phyloP scores from a whole-genome alignment of 2,329 filamentous ascomycete genomes.

The Lachnellula hyalina region DNA sequence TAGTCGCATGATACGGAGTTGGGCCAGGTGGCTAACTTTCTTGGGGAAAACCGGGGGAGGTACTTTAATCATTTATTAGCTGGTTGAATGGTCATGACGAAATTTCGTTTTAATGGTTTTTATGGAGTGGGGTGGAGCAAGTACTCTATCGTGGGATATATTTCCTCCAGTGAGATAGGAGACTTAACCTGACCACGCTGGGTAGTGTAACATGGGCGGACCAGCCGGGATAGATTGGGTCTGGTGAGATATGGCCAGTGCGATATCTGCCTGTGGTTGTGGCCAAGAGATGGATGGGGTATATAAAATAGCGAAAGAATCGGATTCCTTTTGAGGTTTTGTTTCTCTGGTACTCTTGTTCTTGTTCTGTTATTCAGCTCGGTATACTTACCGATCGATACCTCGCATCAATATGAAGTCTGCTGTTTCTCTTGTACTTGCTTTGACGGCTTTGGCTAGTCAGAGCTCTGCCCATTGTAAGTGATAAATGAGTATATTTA shows the following conservation, averaged over 20 bases:
- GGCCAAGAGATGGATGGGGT: too few relatives aligned
- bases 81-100: too few relatives aligned
- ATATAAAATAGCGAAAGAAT: neutral
- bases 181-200: neutral
- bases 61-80: too few relatives aligned
- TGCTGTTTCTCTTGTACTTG: slow-evolving; percentile 5
- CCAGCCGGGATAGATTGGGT: neutral
- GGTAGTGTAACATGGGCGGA: too few relatives aligned
- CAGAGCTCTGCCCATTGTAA: slow-evolving; percentile 16
- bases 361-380: neutral
- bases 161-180: neutral
- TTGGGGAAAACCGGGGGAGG: too few relatives aligned
- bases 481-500: neutral
- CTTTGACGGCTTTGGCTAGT: slow-evolving; percentile 7
- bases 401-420: slow-evolving; percentile 11
- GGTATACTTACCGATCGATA: neutral
- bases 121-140: too few relatives aligned
- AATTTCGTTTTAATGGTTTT: too few relatives aligned
- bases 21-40: too few relatives aligned
- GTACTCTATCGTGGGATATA: too few relatives aligned
- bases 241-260: neutral
- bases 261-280: neutral
- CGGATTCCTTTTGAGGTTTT: neutral
- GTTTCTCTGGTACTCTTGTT: neutral
- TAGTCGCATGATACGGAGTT: too few relatives aligned